Conservation (phyloP, 148 eudicot species). For the Amaranthus cruentus region DNA sequence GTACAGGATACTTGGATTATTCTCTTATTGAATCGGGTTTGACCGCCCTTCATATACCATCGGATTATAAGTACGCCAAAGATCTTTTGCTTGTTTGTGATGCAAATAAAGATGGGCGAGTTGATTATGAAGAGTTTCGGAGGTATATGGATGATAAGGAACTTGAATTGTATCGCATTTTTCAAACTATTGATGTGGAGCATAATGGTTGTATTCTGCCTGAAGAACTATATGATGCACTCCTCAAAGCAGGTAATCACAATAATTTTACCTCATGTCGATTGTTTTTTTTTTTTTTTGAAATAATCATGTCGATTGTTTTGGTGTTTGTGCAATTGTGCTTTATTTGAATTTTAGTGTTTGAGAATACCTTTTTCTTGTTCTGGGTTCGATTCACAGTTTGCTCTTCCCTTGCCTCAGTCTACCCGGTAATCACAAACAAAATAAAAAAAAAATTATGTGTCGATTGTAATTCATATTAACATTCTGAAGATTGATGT, state of each 20-base stretch:
- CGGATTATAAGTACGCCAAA: slow-evolving; percentile 87
- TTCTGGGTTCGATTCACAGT: too few species aligned
- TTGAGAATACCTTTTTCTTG: too few species aligned
- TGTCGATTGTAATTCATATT: not conserved
- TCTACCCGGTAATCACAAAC: too few species aligned
- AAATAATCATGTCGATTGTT: not conserved
- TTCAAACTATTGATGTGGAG: slow-evolving; percentile 95
- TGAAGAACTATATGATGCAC: slow-evolving; percentile 95
- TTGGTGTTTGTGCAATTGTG: not conserved
- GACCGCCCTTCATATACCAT: slow-evolving; percentile 69
- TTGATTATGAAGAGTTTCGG: slow-evolving; percentile 81
- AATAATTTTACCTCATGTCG: not conserved
- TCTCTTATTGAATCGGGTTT: slow-evolving; percentile 67
- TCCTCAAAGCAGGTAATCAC: slow-evolving; percentile 79
- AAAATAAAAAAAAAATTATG: too few species aligned
- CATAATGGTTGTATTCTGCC: slow-evolving; percentile 95
- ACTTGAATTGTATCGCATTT: slow-evolving; percentile 86
- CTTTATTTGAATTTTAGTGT: not conserved
- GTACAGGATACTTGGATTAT: slow-evolving; percentile 63
- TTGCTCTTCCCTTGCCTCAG: too few species aligned
- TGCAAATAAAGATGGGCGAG: slow-evolving; percentile 76
- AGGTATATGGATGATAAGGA: slow-evolving; percentile 97
- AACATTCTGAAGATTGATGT: not conserved
- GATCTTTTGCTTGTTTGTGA: slow-evolving; percentile 80
- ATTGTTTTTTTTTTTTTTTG: not conserved